Evolutionary conservation across 192 early-diverging fungal species (phyloP).

Genomic region (Entophlyctis luteolus): DNA sequence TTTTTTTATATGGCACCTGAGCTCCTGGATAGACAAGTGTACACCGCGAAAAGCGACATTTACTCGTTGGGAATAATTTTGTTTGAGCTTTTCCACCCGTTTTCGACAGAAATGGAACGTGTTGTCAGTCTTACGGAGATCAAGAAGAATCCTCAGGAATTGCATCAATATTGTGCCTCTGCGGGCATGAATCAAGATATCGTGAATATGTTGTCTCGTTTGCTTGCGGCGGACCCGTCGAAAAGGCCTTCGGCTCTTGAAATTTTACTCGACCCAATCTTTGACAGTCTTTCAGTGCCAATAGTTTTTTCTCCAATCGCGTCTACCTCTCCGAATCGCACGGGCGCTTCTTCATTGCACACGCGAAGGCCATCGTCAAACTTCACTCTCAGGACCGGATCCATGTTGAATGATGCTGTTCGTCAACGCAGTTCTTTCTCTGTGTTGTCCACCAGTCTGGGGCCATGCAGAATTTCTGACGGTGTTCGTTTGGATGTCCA

Average conservation of each 20-base stretch:
- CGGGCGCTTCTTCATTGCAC: neutral
- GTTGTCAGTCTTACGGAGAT: conserved; percentile 12
- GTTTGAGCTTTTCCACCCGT: conserved; percentile 43
- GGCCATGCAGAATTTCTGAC: too few species aligned
- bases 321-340: neutral
- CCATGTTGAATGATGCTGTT: neutral
- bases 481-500: too few species aligned
- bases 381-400: neutral
- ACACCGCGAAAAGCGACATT: conserved; percentile 44
- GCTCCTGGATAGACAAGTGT: conserved; percentile 23
- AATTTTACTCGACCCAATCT: conserved; percentile 17
- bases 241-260: conserved; percentile 19
- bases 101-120: conserved; percentile 45
- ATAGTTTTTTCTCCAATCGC: neutral
- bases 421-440: neutral
- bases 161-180: neutral
- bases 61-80: conserved; percentile 50
- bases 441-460: too few species aligned
- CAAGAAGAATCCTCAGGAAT: conserved; percentile 9
- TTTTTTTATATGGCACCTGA: conserved; percentile 77
- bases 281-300: too few species aligned
- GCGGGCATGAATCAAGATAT: conserved; percentile 9
- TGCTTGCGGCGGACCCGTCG: conserved; percentile 7
- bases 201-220: neutral
- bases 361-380: conserved; percentile 8